Percentiles rank a stretch among this genome's conserved stretches.
Evolutionary conservation across 2,329 filamentous ascomycete genomes (phyloP).

Genomic region (Diplodia corticola): DNA sequence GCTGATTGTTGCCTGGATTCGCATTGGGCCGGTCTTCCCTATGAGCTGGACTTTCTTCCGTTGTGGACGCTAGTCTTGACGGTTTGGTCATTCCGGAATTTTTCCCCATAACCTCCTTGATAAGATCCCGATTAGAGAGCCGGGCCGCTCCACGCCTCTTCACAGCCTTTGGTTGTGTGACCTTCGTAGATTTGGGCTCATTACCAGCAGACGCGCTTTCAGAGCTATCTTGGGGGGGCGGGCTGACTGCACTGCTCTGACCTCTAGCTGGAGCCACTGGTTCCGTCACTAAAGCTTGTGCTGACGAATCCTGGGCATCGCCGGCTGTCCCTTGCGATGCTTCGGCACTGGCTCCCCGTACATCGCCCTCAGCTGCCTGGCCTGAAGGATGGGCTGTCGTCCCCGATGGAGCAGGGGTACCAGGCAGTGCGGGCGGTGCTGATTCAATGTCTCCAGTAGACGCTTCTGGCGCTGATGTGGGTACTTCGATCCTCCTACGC

Average conservation of each 20-base stretch:
- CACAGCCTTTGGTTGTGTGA: slow-evolving; percentile 4
- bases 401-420: background rate
- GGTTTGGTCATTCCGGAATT: background rate
- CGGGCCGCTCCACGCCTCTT: background rate
- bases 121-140: slow-evolving; percentile 9
- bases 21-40: background rate
- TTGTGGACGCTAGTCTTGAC: background rate
- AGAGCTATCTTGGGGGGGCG: background rate
- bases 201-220: background rate
- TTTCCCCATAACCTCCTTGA: slow-evolving; percentile 1
- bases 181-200: background rate
- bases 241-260: background rate
- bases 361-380: background rate
- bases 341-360: background rate
- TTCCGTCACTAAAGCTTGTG: background rate
- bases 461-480: background rate
- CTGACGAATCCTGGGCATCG: too few relatives aligned
- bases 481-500: slow-evolving; percentile 7
- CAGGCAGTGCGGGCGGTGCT: background rate
- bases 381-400: background rate
- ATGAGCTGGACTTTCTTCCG: background rate
- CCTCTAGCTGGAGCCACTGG: background rate
- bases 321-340: background rate
- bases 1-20: too few relatives aligned
- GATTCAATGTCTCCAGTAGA: background rate